Conservation (phyloP, 192 early-diverging fungal species). For the Coemansia sp. region DNA sequence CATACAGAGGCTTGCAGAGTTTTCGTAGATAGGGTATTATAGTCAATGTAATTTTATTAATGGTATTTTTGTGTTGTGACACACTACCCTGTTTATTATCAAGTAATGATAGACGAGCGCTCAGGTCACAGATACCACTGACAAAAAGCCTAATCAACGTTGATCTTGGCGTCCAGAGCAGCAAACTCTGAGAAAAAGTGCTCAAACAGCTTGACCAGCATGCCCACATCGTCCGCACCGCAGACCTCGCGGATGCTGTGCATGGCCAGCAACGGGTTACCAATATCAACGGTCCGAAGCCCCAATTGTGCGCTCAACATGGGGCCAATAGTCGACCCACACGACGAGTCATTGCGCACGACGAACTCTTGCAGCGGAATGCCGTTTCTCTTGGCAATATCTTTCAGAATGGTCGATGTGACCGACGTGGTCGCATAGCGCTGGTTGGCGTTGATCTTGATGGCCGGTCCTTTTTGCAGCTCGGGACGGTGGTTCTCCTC, state of each 20-base stretch:
- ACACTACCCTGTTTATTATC: not conserved
- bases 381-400: slow-evolving; percentile 71
- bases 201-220: slow-evolving; percentile 83
- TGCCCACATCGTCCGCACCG: slow-evolving; percentile 83
- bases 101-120: not conserved
- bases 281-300: slow-evolving; percentile 93
- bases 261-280: slow-evolving; percentile 95
- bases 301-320: slow-evolving; percentile 94
- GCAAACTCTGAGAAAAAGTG: slow-evolving; percentile 57
- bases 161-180: slow-evolving; percentile 50
- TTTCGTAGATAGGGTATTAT: not conserved
- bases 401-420: slow-evolving; percentile 70
- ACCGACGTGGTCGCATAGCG: slow-evolving; percentile 78
- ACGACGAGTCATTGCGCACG: slow-evolving; percentile 91
- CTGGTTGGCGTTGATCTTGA: slow-evolving; percentile 98
- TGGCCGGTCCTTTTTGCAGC: slow-evolving; percentile 92
- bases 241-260: slow-evolving; percentile 93
- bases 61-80: not conserved
- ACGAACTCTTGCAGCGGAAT: slow-evolving; percentile 90
- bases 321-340: slow-evolving; percentile 97
- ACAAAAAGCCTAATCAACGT: slow-evolving; percentile 35
- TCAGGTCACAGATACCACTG: no score
- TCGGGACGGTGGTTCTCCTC: slow-evolving; percentile 90
- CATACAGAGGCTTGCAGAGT: slow-evolving; percentile 25
- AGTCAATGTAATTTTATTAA: not conserved